A percentile compares a stretch with the other conserved stretches of the same genome.
These are phyloP conservation scores for Bryoglossum gracile DNA, from an alignment of 495 filamentous ascomycete species.

Conservation along the genomic window DNA sequence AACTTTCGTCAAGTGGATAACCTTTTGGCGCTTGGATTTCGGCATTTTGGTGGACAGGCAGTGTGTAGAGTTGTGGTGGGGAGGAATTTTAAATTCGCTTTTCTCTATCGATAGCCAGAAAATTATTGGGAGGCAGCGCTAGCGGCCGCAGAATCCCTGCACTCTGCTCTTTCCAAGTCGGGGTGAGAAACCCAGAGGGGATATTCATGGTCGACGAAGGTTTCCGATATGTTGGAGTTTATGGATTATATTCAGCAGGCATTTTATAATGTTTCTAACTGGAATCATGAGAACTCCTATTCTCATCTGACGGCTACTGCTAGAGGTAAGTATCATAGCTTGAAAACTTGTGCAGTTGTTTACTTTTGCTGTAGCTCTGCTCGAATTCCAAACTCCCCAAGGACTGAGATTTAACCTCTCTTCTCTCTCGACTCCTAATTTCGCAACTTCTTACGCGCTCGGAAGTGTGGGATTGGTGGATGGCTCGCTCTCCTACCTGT, in stretches of 20 bases:
- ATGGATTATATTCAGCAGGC: conserved; percentile 96
- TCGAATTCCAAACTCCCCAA: conserved; percentile 75
- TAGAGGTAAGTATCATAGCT: conserved; percentile 49
- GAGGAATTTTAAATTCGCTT: not conserved
- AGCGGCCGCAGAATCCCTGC: too few species aligned
- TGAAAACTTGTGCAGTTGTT: not conserved
- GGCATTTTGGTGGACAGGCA: conserved; percentile 59
- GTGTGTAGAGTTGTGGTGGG: conserved; percentile 1
- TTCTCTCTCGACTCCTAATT: conserved; percentile 83
- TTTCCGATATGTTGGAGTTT: conserved; percentile 74
- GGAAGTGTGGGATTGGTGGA: conserved; percentile 80
- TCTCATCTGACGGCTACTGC: conserved; percentile 79
- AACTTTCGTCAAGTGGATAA: conserved; percentile 83
- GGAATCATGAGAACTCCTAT: conserved; percentile 93
- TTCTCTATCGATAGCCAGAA: conserved; percentile 2
- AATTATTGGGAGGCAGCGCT: conserved; percentile 7
- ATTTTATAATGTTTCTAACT: conserved; percentile 79
- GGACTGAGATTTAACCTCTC: conserved; percentile 78
- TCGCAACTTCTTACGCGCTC: conserved; percentile 84
- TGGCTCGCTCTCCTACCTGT: conserved; percentile 86
- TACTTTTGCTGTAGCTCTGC: conserved; percentile 51
- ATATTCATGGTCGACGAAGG: not conserved
- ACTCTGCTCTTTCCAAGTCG: too few species aligned
- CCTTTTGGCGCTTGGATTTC: conserved; percentile 85
- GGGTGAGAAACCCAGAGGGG: too few species aligned